Conservation (phyloP, 1,139 yeast genomes). For the Zhuliangozyma blackwelliae region DNA sequence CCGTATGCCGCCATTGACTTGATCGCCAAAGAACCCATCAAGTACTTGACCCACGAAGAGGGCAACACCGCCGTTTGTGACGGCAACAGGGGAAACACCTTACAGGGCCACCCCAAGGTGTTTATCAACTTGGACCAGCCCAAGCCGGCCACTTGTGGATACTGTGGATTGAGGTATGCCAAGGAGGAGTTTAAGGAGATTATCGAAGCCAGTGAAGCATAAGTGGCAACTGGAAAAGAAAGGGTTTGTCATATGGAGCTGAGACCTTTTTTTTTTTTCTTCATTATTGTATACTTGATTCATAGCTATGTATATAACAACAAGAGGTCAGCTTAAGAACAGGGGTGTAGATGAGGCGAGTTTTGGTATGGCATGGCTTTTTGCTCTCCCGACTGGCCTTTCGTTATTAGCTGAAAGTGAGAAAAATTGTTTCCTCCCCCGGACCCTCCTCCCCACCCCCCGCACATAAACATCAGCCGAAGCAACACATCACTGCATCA, state of each 20-base stretch:
- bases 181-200: slow-evolving; percentile 41
- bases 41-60: slow-evolving; percentile 49
- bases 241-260: too few relatives aligned
- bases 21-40: slow-evolving; percentile 70
- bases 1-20: slow-evolving; percentile 84
- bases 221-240: too few relatives aligned
- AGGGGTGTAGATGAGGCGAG: too few relatives aligned
- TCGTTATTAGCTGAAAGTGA: too few relatives aligned
- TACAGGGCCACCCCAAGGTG: slow-evolving; percentile 83
- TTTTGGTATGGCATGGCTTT: too few relatives aligned
- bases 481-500: too few relatives aligned
- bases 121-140: slow-evolving; percentile 78
- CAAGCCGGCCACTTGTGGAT: slow-evolving; percentile 68
- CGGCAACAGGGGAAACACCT: slow-evolving; percentile 66
- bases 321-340: too few relatives aligned
- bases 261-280: background rate
- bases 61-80: slow-evolving; percentile 75
- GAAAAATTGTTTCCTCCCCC: too few relatives aligned
- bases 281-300: background rate
- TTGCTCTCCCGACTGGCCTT: too few relatives aligned
- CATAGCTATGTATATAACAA: too few relatives aligned
- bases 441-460: too few relatives aligned
- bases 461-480: too few relatives aligned
- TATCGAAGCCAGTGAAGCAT: slow-evolving; percentile 26
- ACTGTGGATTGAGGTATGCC: slow-evolving; percentile 71